Conservation (phyloP, 169 alveolate genomes). For the Sarcocystis neurona region DNA sequence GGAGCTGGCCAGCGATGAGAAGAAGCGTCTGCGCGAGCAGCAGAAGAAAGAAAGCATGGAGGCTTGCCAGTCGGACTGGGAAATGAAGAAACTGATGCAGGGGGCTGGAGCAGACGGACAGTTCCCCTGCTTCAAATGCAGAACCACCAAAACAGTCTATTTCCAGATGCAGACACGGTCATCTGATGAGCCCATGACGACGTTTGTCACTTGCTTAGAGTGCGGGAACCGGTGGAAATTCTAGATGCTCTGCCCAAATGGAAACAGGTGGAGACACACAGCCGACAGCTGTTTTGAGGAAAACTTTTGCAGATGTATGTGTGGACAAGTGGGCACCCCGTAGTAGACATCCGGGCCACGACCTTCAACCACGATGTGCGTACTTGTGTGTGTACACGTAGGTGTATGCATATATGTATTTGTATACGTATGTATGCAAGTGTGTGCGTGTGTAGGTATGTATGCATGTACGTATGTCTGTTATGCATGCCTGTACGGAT, state of each 20-base stretch:
- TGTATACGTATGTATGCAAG: no score
- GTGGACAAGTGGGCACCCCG: no score
- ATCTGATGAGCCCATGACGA: conserved; percentile 99
- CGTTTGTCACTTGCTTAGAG: conserved; percentile 93
- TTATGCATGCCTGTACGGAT: no score
- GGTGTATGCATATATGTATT: no score
- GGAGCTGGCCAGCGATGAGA: conserved; percentile 92
- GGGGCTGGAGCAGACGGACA: conserved; percentile 82
- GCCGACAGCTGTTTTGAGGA: no score
- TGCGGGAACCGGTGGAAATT: conserved; percentile 95
- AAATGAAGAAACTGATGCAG: conserved; percentile 79
- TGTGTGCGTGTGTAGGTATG: no score
- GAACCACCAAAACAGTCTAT: conserved; percentile 87
- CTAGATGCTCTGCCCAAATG: conserved; percentile 63
- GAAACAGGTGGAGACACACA: no score
- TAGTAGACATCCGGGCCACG: no score
- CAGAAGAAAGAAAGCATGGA: conserved; percentile 76
- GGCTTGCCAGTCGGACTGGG: conserved; percentile 96
- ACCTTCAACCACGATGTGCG: no score
- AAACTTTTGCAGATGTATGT: no score
- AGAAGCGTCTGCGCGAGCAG: conserved; percentile 84
- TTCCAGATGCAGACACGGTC: conserved; percentile 95
- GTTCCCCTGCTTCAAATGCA: conserved; percentile 94
- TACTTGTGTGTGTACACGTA: no score
- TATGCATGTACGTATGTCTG: no score